These are phyloP conservation scores for Solanum hybrid DNA, from an alignment of 305 asterid genomes.

Conservation along the genomic window DNA sequence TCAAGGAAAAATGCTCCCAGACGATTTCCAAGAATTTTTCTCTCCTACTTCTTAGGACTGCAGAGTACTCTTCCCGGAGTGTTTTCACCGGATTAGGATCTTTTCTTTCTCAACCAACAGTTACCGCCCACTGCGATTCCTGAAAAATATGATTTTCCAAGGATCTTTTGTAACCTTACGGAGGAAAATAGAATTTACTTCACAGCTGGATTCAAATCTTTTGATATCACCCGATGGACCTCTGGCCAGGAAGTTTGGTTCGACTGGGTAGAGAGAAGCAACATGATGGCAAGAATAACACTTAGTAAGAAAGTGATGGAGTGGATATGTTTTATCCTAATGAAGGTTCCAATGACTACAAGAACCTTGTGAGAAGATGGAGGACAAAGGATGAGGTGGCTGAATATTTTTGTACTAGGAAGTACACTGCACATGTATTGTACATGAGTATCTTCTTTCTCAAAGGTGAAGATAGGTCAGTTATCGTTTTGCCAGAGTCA, in stretches of 20 bases:
- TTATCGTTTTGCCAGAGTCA: neutral
- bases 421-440: neutral
- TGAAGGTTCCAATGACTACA: neutral
- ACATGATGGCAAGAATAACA: neutral
- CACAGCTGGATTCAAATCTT: neutral
- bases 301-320: neutral
- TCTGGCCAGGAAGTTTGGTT: neutral
- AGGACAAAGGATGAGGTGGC: neutral
- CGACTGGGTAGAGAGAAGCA: neutral
- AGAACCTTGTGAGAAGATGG: neutral
- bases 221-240: neutral
- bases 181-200: neutral
- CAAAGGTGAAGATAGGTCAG: neutral
- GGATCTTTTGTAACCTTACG: neutral
- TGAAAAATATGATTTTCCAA: neutral
- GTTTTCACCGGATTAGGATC: neutral
- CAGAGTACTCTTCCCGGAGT: neutral
- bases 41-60: neutral
- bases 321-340: neutral
- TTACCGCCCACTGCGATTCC: neutral
- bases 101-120: neutral
- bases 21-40: neutral
- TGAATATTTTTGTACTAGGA: neutral
- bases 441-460: neutral
- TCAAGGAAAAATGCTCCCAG: neutral